Evolutionary conservation across 208 protist genomes (phyloP).

Genomic region (Wallacemonas sp.): DNA sequence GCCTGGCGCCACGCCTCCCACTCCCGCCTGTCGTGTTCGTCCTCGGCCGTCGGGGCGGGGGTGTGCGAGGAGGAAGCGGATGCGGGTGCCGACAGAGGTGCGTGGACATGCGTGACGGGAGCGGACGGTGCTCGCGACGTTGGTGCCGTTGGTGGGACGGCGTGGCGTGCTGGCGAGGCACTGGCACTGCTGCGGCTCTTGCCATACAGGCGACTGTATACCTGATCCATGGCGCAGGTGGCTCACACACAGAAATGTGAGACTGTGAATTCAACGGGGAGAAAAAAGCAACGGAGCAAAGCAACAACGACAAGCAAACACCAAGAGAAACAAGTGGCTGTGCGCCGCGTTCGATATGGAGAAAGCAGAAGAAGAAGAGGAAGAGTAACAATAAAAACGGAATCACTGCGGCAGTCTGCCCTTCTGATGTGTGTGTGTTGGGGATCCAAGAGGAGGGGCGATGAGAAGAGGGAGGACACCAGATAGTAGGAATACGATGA

Average conservation of each 20-base stretch:
- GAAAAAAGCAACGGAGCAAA: too few relatives aligned
- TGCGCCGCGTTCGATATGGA: too few relatives aligned
- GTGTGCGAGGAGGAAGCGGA: not conserved
- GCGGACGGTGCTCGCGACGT: not conserved
- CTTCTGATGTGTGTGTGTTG: not conserved
- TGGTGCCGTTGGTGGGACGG: not conserved
- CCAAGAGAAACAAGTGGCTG: too few relatives aligned
- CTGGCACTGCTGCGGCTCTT: too few relatives aligned
- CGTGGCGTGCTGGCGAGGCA: not conserved
- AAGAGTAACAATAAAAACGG: constrained; percentile 10
- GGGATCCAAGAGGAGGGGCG: not conserved
- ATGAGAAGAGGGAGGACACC: not conserved
- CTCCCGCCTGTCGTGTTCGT: not conserved
- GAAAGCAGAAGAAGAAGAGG: constrained; percentile 7
- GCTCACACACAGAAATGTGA: not conserved
- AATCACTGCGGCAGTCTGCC: constrained; percentile 16
- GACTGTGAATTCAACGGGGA: too few relatives aligned
- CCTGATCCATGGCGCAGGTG: not conserved
- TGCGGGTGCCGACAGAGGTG: not conserved
- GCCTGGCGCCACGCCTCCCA: not conserved
- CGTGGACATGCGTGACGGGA: not conserved
- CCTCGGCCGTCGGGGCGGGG: not conserved
- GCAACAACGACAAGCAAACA: too few relatives aligned
- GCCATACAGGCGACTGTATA: too few relatives aligned
- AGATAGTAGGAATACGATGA: not conserved